phyloP scores from a whole-genome alignment of 805 yeast species.

The Yarrowia sp. region DNA sequence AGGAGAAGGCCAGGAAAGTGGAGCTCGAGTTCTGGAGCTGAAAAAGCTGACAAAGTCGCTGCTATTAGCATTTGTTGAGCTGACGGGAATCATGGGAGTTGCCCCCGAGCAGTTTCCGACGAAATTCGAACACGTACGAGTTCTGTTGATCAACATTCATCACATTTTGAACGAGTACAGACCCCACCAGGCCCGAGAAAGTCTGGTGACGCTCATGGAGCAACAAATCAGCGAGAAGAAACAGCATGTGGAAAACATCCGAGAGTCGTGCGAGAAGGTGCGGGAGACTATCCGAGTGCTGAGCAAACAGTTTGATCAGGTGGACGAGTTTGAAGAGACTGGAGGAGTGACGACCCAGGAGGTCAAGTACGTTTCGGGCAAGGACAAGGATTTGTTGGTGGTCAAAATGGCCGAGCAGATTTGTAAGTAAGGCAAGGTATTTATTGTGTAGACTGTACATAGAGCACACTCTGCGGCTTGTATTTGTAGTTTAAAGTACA shows the following conservation, averaged over 20 bases:
- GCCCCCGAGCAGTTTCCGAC: constrained; percentile 62
- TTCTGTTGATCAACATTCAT: constrained; percentile 82
- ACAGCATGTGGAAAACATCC: constrained; percentile 38
- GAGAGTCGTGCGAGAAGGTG: constrained; percentile 43
- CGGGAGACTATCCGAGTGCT: constrained; percentile 40
- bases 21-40: constrained; percentile 60
- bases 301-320: constrained; percentile 33
- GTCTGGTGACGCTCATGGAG: constrained; percentile 68
- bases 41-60: constrained; percentile 77
- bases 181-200: constrained; percentile 92
- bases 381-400: constrained; percentile 16
- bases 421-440: constrained; percentile 3
- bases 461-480: too few species aligned
- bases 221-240: constrained; percentile 51
- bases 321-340: constrained; percentile 13
- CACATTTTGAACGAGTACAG: constrained; percentile 88
- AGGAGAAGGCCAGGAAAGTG: constrained; percentile 30
- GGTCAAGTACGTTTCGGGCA: background rate
- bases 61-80: constrained; percentile 73
- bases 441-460: background rate
- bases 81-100: constrained; percentile 70
- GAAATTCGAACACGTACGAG: constrained; percentile 74
- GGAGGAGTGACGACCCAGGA: constrained; percentile 24
- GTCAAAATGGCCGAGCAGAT: constrained; percentile 1
- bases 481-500: too few species aligned